Base-by-base conservation (phyloP, 257 asterid genomes). In the Jasminum sambac region DNA sequence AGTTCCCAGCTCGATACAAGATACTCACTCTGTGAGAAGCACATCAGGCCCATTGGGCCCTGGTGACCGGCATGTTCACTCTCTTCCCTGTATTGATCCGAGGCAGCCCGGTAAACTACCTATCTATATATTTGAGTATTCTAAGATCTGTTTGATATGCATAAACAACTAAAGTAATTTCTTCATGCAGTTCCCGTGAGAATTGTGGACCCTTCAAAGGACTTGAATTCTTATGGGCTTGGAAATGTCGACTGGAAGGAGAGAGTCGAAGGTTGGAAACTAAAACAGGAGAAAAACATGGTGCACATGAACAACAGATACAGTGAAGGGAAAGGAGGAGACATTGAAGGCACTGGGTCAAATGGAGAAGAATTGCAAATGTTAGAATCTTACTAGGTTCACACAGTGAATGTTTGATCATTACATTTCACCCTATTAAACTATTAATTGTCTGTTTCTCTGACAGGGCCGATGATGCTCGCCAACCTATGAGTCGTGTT, bases 41-140 rank as follows among this genome's bases (percentile, higher is more conserved):
- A 93, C 88, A 34, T 93, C 98, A 24, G 98, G 97, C 66, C 98
- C 97, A 67, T 83, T 93, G 82, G 97, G 97, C 70, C 97, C 96
- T 12, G 91, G 91, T 41, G 98, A 93, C 62, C 91, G 84, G 76
- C 78, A 72, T 67, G 88, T 77, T 67, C 88, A 83, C 66, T 74
- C 93, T 71, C 88, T 85, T 58, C 89, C 96, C 68, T 90, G 88
- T 71, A 87, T 93, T 39, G 98, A 90, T 83, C 98, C 98, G 38
- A 89, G 93, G 67, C 95, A 85, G 85, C 98, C 98, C 50, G 98
- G 98, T 90, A 26, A 60, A 41, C 60, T 69, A 41, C 40, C 38
- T 42, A 19, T n/a, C 63, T 23, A 2, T 30, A 23, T 19, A n/a
- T 50, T 16, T 68, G n/a, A 50, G 62, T 23, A 55, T 55, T 59